Evolutionary conservation across 495 filamentous ascomycete species (phyloP).

Genomic region (Margaritispora aquatica): DNA sequence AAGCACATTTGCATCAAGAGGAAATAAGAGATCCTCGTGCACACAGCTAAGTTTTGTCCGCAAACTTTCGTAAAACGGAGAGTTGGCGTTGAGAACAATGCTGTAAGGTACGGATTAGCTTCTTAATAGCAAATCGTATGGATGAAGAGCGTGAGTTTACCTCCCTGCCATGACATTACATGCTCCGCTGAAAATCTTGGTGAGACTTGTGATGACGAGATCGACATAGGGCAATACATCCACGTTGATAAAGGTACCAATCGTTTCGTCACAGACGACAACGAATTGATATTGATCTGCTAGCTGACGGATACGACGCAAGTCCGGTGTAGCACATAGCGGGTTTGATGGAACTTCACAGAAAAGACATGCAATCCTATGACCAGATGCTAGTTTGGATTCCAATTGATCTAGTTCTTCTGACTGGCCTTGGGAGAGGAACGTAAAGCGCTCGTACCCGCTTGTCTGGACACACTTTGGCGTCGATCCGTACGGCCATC

Average conservation of each 20-base stretch:
- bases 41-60: background rate
- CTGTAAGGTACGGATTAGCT: too few relatives aligned
- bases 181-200: background rate
- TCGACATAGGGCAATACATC: conserved; percentile 31
- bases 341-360: conserved; percentile 44
- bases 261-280: conserved; percentile 43
- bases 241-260: conserved; percentile 43
- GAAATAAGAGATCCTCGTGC: background rate
- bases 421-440: conserved; percentile 74
- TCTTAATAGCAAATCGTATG: too few relatives aligned
- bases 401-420: conserved; percentile 58
- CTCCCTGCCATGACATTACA: background rate
- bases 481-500: background rate
- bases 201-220: background rate
- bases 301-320: conserved; percentile 32
- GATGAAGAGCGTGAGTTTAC: too few relatives aligned
- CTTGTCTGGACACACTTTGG: background rate
- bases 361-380: conserved; percentile 33
- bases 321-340: conserved; percentile 33
- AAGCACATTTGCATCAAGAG: background rate
- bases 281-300: conserved; percentile 39
- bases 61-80: background rate
- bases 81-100: background rate
- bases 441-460: conserved; percentile 30
- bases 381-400: background rate